These are phyloP conservation scores for Hymenoscyphus fructigenus DNA, from an alignment of 2,329 filamentous ascomycete genomes.

Conservation along the genomic window DNA sequence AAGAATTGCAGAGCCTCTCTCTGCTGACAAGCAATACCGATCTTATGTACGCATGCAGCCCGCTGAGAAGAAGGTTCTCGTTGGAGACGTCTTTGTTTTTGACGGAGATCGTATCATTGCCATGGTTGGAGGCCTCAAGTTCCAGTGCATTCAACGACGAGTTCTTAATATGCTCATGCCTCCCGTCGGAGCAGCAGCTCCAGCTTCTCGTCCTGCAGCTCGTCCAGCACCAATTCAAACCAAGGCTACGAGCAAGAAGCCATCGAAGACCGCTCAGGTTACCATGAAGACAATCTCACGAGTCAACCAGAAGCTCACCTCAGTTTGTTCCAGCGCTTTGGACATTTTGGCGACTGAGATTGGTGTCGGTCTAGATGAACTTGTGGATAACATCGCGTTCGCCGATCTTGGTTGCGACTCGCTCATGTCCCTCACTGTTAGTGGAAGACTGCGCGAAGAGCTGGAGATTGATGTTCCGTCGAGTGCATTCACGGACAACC, in stretches of 20 bases:
- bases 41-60: constrained; percentile 60
- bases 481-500: constrained; percentile 44
- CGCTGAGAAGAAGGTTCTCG: constrained; percentile 48
- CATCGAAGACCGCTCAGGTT: constrained; percentile 36
- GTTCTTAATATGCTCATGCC: constrained; percentile 54
- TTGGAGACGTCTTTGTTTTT: constrained; percentile 55
- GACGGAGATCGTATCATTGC: constrained; percentile 39
- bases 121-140: constrained; percentile 31
- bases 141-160: constrained; percentile 48
- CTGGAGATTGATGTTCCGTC: constrained; percentile 55
- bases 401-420: constrained; percentile 60
- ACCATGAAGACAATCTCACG: constrained; percentile 47
- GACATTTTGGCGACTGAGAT: constrained; percentile 57
- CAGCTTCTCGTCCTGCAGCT: constrained; percentile 40
- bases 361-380: constrained; percentile 53
- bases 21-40: constrained; percentile 49
- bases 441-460: constrained; percentile 56
- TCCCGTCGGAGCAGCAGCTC: constrained; percentile 49
- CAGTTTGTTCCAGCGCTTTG: constrained; percentile 47
- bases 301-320: constrained; percentile 51
- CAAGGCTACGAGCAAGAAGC: constrained; percentile 33
- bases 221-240: background rate
- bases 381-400: constrained; percentile 56
- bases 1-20: constrained; percentile 49
- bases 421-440: constrained; percentile 59